Conservation (phyloP, 192 early-diverging fungal species). For the Coemansia sp. region DNA sequence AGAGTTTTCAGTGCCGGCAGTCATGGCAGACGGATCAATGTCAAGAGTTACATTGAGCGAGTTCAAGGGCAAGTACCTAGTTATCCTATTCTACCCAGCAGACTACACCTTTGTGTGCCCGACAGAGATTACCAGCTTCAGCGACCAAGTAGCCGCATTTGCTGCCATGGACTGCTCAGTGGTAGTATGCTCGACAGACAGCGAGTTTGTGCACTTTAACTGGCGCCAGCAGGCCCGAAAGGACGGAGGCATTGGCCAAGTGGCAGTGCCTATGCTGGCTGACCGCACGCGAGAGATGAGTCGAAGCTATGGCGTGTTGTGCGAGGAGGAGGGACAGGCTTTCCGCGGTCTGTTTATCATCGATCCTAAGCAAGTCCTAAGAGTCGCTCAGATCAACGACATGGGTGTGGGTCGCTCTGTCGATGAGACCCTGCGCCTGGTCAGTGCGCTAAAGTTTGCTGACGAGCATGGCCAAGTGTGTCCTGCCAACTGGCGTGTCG, state of each 20-base stretch:
- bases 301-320: constrained; percentile 77
- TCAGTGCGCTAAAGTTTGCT: constrained; percentile 82
- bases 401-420: constrained; percentile 77
- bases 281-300: constrained; percentile 71
- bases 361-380: constrained; percentile 74
- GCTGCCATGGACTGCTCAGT: constrained; percentile 66
- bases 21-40: constrained; percentile 11
- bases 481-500: constrained; percentile 78
- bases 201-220: constrained; percentile 78
- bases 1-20: constrained; percentile 9
- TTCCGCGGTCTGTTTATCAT: constrained; percentile 85
- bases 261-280: constrained; percentile 80
- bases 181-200: constrained; percentile 68
- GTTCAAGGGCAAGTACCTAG: constrained; percentile 57
- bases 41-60: not conserved
- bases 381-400: constrained; percentile 80
- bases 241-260: constrained; percentile 80
- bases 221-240: constrained; percentile 74
- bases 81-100: constrained; percentile 84
- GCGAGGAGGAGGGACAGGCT: constrained; percentile 71
- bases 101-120: constrained; percentile 85
- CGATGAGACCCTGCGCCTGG: constrained; percentile 77
- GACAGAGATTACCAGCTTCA: constrained; percentile 81
- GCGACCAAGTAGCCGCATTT: constrained; percentile 75
- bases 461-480: constrained; percentile 78